Evolutionary conservation across 2,329 filamentous ascomycete genomes (phyloP).

Genomic region (Biscogniauxia mediterranea): DNA sequence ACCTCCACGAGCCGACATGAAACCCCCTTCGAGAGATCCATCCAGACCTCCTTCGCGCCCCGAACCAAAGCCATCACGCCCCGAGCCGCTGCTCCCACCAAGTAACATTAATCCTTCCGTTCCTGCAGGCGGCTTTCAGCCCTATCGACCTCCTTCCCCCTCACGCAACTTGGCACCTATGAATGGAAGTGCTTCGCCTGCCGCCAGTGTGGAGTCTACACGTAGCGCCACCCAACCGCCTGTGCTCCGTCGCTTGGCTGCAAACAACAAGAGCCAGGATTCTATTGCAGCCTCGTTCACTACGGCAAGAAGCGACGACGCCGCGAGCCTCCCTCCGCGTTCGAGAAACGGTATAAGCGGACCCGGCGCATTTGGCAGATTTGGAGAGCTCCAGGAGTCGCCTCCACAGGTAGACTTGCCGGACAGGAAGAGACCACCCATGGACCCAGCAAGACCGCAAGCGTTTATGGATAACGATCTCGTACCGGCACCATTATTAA

Average conservation of each 20-base stretch:
- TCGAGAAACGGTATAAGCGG: constrained; percentile 51
- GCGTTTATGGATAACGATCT: constrained; percentile 49
- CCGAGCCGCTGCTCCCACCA: constrained; percentile 11
- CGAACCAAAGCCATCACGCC: constrained; percentile 16
- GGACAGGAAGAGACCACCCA: constrained; percentile 64
- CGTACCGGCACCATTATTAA: constrained; percentile 58
- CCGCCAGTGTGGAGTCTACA: constrained; percentile 51
- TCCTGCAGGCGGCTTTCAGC: constrained; percentile 20
- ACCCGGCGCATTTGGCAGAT: constrained; percentile 38
- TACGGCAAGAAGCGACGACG: constrained; percentile 50
- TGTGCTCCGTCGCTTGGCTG: constrained; percentile 46
- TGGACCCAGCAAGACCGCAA: constrained; percentile 57
- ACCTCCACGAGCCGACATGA: constrained; percentile 21
- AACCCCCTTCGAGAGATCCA: constrained; percentile 16
- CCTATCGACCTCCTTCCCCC: constrained; percentile 27
- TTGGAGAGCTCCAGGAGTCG: constrained; percentile 35
- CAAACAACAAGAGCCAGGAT: constrained; percentile 57
- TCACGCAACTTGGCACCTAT: constrained; percentile 35
- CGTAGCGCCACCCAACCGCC: constrained; percentile 40
- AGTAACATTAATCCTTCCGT: constrained; percentile 14
- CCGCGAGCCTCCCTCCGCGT: constrained; percentile 47
- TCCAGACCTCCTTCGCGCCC: constrained; percentile 21
- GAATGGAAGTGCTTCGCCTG: constrained; percentile 47
- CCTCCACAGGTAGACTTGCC: constrained; percentile 50
- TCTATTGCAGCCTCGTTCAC: constrained; percentile 50